Percentiles rank a stretch among this genome's conserved stretches.
These are phyloP conservation scores for Plectosphaerella cucumerina DNA, from an alignment of 2,329 filamentous ascomycete species.

Conservation along the genomic window DNA sequence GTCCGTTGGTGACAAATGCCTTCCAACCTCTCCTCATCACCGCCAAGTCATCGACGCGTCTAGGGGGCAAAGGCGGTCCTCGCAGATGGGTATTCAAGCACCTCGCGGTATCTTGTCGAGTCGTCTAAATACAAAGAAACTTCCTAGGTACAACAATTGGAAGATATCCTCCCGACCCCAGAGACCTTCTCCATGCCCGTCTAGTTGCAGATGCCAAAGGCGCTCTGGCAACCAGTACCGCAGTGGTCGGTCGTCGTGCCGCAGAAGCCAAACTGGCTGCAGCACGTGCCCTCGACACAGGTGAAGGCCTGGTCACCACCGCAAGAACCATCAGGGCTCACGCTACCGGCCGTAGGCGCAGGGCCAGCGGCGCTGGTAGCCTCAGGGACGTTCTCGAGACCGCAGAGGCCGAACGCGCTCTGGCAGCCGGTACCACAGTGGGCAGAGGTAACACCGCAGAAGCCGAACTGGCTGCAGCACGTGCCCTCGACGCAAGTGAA, in stretches of 20 bases:
- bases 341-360: neutral
- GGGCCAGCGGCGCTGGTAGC: constrained; percentile 1
- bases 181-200: no score
- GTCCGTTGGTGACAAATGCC: no score
- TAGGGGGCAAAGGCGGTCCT: no score
- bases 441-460: constrained; percentile 8
- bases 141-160: no score
- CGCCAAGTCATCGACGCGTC: no score
- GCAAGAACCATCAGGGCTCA: constrained; percentile 9
- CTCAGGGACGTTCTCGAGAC: neutral
- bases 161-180: no score
- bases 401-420: constrained; percentile 10
- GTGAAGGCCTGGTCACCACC: constrained; percentile 6
- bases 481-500: constrained; percentile 2
- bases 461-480: constrained; percentile 15
- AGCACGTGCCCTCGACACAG: constrained; percentile 11
- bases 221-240: constrained; percentile 11
- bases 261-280: constrained; percentile 14
- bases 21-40: no score
- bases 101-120: no score
- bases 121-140: no score
- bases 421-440: constrained; percentile 14
- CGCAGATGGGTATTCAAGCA: no score
- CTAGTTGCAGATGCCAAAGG: constrained; percentile 10
- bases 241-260: constrained; percentile 10